Evolutionary conservation across 805 yeast genomes (phyloP), one percentile per base, ranked within the genome.

Genomic region (Candida stauntonica): DNA sequence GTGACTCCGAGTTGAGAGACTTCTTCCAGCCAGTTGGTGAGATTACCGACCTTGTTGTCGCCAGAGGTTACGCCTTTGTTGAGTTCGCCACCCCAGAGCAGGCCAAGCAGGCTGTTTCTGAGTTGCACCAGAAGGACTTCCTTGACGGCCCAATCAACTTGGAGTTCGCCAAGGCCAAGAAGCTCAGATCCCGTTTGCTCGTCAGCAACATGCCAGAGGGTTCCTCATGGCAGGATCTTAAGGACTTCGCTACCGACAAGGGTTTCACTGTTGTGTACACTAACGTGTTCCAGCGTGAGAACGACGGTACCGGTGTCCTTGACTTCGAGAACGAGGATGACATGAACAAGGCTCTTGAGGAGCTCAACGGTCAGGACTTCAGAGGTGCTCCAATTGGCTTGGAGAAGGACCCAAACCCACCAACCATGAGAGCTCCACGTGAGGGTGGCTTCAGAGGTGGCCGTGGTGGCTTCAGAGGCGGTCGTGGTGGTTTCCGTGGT

Each of bases 11-110:
- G 54, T 64, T 84, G 39, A 81, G 80, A 63, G 86, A 76, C 42
- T 78, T 78, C 57, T 83, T 84, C 57, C 60, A 77, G 16, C 72
- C 77, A 40, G 72, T 71, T 44, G 94, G 91, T 51, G 74, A 82
- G 34, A 65, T 84, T 52, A 68, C 71, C 45, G 87, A 81, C 55
- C 77, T 81, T 37, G 79, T 79, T 58, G 63, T 83, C 50, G 71
- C 81, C 72, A 81, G 83, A 54, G 96, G 96, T 30, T 85, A 79
- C 57, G 97, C 94, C 18, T 89, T 86, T 60, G 84, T 91, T 44
- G 95, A 89, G 61, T 93, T 78, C 55, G 87, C 78, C 59, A 75
- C 70, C 42, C 72, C 79, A 42, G 93, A 80, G 34, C 70, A 74
- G 41, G 96, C 91, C 46, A 63, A 72, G 53, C 65, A 68, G 57